Conservation (phyloP, 73 alveolate genomes). For the Uronychia setigera region DNA sequence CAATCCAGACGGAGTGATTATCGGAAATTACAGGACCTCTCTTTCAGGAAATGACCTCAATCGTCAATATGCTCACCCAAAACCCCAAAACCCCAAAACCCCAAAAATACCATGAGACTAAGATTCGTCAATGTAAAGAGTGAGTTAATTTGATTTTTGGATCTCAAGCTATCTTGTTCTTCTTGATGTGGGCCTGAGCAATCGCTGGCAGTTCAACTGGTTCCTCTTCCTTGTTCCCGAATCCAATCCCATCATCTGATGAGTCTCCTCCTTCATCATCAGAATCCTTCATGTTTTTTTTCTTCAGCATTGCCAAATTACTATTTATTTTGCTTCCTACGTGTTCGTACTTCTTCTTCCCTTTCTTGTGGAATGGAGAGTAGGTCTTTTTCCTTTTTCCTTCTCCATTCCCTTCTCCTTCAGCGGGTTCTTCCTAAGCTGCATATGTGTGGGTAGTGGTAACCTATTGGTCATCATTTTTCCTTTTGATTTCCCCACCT, state of each 20-base stretch:
- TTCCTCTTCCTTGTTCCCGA: not conserved
- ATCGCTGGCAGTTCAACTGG: not conserved
- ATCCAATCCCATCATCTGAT: not conserved
- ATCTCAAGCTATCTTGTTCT: too few relatives aligned
- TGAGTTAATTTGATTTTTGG: too few relatives aligned
- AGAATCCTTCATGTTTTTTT: not conserved
- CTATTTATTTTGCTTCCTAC: not conserved
- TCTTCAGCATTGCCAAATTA: not conserved
- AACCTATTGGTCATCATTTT: too few relatives aligned
- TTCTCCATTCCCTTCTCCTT: not conserved
- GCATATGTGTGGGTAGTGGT: too few relatives aligned
- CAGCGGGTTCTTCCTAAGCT: not conserved
- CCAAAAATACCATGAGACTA: too few relatives aligned
- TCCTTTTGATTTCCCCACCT: not conserved
- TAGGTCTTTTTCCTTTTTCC: not conserved
- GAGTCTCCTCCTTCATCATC: not conserved
- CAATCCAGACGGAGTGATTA: too few relatives aligned
- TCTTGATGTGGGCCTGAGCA: not conserved
- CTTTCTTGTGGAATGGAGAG: not conserved
- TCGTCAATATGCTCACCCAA: too few relatives aligned
- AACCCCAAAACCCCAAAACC: too few relatives aligned
- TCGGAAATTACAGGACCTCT: too few relatives aligned
- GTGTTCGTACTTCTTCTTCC: not conserved
- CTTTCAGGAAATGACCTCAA: too few relatives aligned
- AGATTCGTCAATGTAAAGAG: too few relatives aligned